Conservation (phyloP, 306 rosid species). For the Glycine soja region DNA sequence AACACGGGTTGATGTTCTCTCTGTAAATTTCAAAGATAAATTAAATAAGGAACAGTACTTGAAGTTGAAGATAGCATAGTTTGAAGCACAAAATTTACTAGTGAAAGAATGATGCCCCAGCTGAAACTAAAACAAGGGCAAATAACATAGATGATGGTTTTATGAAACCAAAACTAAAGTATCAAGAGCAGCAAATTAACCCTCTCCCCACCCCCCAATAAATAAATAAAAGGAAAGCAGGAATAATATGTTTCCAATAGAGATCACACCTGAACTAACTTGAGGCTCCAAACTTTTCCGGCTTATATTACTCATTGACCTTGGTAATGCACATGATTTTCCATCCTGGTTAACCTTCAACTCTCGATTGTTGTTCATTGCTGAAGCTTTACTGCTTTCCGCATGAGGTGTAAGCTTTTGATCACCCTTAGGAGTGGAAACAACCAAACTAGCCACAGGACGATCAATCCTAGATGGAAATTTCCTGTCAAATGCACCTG, state of each 20-base stretch:
- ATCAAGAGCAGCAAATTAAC: slow-evolving; percentile 12
- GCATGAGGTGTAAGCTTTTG: slow-evolving; percentile 64
- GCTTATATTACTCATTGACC: slow-evolving; percentile 58
- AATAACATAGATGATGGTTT: slow-evolving; percentile 30
- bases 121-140: slow-evolving; percentile 45
- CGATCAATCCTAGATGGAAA: slow-evolving; percentile 67
- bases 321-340: slow-evolving; percentile 55
- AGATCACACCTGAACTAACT: slow-evolving; percentile 68
- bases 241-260: slow-evolving; percentile 10
- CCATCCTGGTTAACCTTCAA: slow-evolving; percentile 68
- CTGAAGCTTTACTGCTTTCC: slow-evolving; percentile 64
- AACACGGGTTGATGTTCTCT: slow-evolving; percentile 50
- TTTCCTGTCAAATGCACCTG: slow-evolving; percentile 69
- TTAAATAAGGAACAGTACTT: slow-evolving; percentile 38
- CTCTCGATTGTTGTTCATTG: slow-evolving; percentile 64
- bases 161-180: slow-evolving; percentile 39
- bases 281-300: slow-evolving; percentile 69
- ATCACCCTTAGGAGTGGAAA: slow-evolving; percentile 69
- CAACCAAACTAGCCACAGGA: slow-evolving; percentile 57
- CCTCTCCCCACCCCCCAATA: background rate
- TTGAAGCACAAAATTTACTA: slow-evolving; percentile 52
- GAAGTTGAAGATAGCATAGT: slow-evolving; percentile 39
- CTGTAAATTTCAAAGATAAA: slow-evolving; percentile 52
- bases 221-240: background rate
- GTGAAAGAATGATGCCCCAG: slow-evolving; percentile 51